phyloP scores from a whole-genome alignment of 305 asterid species.

The Fraxinus baroniana region DNA sequence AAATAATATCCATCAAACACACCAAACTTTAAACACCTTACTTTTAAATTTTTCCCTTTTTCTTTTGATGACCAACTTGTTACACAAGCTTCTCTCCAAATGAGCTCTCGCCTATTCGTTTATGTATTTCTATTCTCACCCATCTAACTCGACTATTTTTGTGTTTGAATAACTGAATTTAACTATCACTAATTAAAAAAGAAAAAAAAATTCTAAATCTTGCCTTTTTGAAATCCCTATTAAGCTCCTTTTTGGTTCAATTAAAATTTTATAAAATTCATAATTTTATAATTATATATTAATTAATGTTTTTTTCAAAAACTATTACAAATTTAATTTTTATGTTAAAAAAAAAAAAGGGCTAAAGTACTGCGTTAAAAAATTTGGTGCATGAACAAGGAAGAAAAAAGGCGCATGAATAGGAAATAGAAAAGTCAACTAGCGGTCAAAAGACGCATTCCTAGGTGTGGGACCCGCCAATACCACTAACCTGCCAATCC shows the following conservation, averaged over 20 bases:
- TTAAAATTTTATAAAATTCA: not conserved
- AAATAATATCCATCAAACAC: too few species aligned
- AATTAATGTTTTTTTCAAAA: not conserved
- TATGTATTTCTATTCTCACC: not conserved
- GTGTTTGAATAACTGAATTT: not conserved
- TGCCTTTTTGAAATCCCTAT: not conserved
- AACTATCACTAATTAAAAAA: not conserved
- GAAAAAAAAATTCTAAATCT: not conserved
- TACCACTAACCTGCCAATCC: constrained; percentile 33
- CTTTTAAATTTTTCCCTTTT: too few species aligned
- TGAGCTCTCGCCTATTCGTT: not conserved
- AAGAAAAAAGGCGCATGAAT: not conserved
- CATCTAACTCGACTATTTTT: not conserved
- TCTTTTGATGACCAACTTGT: not conserved
- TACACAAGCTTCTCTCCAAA: not conserved
- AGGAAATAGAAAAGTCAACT: constrained; percentile 21
- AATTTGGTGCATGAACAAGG: not conserved
- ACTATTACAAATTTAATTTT: not conserved
- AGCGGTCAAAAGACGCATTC: constrained; percentile 28
- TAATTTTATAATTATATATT: not conserved
- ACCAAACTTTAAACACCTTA: too few species aligned
- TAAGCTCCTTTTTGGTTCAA: too few species aligned
- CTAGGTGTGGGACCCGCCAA: constrained; percentile 31
- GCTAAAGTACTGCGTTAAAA: not conserved
- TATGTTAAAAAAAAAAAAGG: not conserved